Conservation (phyloP, 371 early-diverging fungal genomes). For the Rhizomucor miehei region DNA sequence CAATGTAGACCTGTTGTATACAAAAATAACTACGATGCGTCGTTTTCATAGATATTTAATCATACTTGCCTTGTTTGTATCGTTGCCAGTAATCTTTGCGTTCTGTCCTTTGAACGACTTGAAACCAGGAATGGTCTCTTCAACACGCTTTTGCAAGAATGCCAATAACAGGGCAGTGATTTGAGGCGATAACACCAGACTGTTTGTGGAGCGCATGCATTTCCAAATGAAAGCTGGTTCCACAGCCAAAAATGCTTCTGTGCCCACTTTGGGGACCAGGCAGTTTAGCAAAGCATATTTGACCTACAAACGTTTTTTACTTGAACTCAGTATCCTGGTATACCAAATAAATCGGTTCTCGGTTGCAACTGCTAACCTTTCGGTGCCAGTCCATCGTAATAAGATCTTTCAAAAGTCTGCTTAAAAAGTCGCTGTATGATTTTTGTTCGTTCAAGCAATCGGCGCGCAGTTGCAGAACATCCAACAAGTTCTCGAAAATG, state of each 20-base stretch:
- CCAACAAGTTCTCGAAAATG: slow-evolving; percentile 64
- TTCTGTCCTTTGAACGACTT: slow-evolving; percentile 32
- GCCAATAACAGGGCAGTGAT: slow-evolving; percentile 43
- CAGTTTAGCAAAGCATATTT: slow-evolving; percentile 72
- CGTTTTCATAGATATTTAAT: no score
- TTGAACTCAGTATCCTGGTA: slow-evolving; percentile 22
- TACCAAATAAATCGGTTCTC: slow-evolving; percentile 32
- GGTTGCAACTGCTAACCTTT: no score
- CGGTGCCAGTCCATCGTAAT: slow-evolving; percentile 59
- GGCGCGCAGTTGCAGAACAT: slow-evolving; percentile 46
- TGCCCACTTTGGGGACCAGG: slow-evolving; percentile 58
- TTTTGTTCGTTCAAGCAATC: slow-evolving; percentile 22
- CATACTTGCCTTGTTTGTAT: slow-evolving; percentile 9
- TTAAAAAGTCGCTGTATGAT: slow-evolving; percentile 33
- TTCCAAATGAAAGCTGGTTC: slow-evolving; percentile 59
- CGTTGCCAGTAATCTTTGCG: slow-evolving; percentile 22
- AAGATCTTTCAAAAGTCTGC: slow-evolving; percentile 40
- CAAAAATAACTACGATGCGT: neutral
- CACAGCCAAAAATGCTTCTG: slow-evolving; percentile 43
- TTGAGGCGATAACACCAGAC: slow-evolving; percentile 65
- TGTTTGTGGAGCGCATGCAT: slow-evolving; percentile 60
- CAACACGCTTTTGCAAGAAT: slow-evolving; percentile 34
- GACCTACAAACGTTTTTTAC: slow-evolving; percentile 26
- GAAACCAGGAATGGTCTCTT: slow-evolving; percentile 35
- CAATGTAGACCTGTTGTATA: slow-evolving; percentile 7